Evolutionary conservation across 495 filamentous ascomycete genomes (phyloP), one percentile per base, ranked within the genome.

Genomic region (Penicillium cinerascens): DNA sequence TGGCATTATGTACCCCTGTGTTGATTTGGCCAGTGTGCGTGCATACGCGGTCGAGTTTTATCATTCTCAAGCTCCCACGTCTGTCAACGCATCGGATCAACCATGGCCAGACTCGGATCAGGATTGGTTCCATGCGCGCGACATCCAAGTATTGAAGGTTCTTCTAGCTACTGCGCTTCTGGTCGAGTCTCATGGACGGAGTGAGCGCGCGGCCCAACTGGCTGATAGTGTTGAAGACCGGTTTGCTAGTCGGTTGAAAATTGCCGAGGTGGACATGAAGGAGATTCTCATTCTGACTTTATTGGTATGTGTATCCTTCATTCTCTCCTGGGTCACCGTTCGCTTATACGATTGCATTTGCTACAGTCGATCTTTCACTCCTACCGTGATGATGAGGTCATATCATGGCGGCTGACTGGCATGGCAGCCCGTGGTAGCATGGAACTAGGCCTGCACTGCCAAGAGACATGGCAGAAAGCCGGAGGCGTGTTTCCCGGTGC

Each of bases 1-100:
- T 43, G 86, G 87, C 10, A 70, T 88, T 40, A 92, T 92, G 88
- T 95, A 92, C 65, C 89, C 89, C 0, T 81, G 92, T 29, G 68
- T 93, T 13, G 77, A 87, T 57, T 83, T 92, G 37, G 81, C 88
- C 20, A 75, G 76, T 41, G 73, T 90, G 43, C 68, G 73, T 25
- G 61, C 54, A 22, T 76, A 74, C 37, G 66, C 69, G 11, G 48
- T 56, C 8, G 71, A 73, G 20, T 81, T 85, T 41, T 76, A 72
- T 44, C 80, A 88, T n/a, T 44, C 25, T 44, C 52, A n/a, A 36
- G 46, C 42, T 43, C 39, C 20, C 17, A 23, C 55, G 75, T n/a
- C 13, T 73, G 60, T 43, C 56, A 33, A 86, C 3, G 77, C 77
- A 47, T 60, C 63, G 1, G 87, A 81, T 61, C 78, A 81, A 53